These are phyloP conservation scores for Russula sp. DNA, from an alignment of 768 basidiomycete species.

Conservation along the genomic window DNA sequence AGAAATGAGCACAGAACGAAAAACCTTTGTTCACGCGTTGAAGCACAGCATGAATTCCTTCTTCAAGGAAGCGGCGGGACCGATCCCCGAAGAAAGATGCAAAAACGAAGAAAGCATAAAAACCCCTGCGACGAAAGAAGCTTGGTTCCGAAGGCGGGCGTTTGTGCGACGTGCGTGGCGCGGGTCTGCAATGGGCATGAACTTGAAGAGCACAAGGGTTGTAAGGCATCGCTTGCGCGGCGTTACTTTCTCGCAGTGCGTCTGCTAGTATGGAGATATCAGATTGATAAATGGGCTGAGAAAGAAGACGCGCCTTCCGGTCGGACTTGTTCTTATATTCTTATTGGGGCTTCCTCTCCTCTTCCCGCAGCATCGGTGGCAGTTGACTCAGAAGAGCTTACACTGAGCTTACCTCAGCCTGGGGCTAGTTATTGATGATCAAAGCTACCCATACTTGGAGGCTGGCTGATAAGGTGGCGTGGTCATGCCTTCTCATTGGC, in stretches of 20 bases:
- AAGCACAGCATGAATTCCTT: conserved; percentile 36
- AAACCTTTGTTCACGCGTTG: too few species aligned
- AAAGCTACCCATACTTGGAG: conserved; percentile 20
- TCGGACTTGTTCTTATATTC: conserved; percentile 25
- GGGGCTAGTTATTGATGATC: conserved; percentile 46
- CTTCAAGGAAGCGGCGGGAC: conserved; percentile 53
- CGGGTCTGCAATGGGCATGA: conserved; percentile 87
- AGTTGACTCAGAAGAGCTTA: conserved; percentile 44
- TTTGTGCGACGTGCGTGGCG: conserved; percentile 55
- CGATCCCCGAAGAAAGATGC: conserved; percentile 58
- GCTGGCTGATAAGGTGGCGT: conserved; percentile 25
- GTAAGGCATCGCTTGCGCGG: conserved; percentile 77
- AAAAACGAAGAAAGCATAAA: conserved; percentile 75
- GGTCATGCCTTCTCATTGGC: conserved; percentile 28
- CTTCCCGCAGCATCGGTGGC: conserved; percentile 63
- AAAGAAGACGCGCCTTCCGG: conserved; percentile 43
- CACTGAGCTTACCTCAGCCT: too few species aligned
- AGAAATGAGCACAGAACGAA: too few species aligned
- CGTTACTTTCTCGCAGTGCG: conserved; percentile 49
- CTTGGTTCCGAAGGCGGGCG: conserved; percentile 71
- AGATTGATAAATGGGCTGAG: background rate
- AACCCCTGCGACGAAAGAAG: conserved; percentile 72
- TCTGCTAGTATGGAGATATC: conserved; percentile 34
- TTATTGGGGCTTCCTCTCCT: conserved; percentile 32
- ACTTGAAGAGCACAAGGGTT: conserved; percentile 79